Conservation (phyloP, 208 protist species). For the Wallacemonas sp. region DNA sequence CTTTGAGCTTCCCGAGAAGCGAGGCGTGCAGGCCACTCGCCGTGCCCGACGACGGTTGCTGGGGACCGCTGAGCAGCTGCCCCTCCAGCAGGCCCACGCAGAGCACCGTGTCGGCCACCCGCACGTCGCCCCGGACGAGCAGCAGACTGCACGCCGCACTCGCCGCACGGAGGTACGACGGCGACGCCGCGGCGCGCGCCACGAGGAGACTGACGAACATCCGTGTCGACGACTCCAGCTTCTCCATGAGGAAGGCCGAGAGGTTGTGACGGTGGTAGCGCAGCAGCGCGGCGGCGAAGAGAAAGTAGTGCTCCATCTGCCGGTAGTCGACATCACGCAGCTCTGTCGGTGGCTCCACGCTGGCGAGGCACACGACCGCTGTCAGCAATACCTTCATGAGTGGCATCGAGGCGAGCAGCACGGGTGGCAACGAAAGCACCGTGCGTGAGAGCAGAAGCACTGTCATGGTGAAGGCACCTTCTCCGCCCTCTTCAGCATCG, state of each 20-base stretch:
- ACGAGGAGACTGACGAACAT: slow-evolving; percentile 54
- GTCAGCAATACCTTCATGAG: slow-evolving; percentile 29
- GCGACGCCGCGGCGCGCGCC: slow-evolving; percentile 31
- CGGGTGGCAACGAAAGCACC: background rate
- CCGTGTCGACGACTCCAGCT: slow-evolving; percentile 31
- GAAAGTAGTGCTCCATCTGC: slow-evolving; percentile 64
- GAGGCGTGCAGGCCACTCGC: background rate
- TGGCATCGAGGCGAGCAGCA: slow-evolving; percentile 9
- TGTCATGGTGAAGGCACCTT: slow-evolving; percentile 9
- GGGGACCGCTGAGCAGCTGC: slow-evolving; percentile 16
- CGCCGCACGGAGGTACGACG: slow-evolving; percentile 50
- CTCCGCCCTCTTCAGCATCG: background rate
- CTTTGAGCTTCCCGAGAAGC: slow-evolving; percentile 20
- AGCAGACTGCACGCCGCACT: slow-evolving; percentile 58
- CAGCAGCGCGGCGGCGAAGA: slow-evolving; percentile 49
- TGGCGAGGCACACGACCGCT: slow-evolving; percentile 17
- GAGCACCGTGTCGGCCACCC: slow-evolving; percentile 48
- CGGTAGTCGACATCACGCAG: slow-evolving; percentile 43
- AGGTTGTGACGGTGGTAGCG: slow-evolving; percentile 41
- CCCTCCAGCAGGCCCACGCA: slow-evolving; percentile 70
- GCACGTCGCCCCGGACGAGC: slow-evolving; percentile 19
- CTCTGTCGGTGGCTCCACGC: slow-evolving; percentile 23
- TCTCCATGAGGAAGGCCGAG: slow-evolving; percentile 30
- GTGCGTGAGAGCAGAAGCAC: slow-evolving; percentile 10
- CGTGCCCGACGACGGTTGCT: background rate